Evolutionary conservation across 73 alveolate genomes (phyloP), one percentile per base, ranked within the genome.

Genomic region (Effrenium voratum): DNA sequence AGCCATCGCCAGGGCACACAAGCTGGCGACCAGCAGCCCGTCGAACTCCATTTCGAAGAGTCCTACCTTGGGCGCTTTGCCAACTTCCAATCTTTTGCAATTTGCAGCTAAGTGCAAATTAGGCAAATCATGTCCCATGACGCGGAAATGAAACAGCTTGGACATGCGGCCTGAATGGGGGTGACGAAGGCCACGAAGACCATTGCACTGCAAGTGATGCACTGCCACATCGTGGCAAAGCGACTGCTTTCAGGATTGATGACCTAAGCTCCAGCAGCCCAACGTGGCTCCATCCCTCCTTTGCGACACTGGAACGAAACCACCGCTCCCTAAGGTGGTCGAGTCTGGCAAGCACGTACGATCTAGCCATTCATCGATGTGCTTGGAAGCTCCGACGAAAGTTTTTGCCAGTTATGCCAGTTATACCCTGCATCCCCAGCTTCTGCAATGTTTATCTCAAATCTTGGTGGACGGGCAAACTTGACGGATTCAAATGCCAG

Each of bases 171-270:
- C 97, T 90, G 97, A 19, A 90, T 26, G n/a, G 97, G 97, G 1
- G 97, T 90, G 52, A 90, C 83, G 57, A 90, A 76, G 0, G 97
- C 97, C 45, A 90, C 88, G 57, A 90, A 90, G 88, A 36, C 44
- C 97, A 90, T 90, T 44, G 97, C 97, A 1, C 68, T 59, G 6
- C 55, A 66, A 43, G 97, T 90, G 44, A 90, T 57, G 41, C 32
- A 82, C 92, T 82, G 92, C 92, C 92, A 82, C 12, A 49, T 49
- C 40, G 92, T 82, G 75, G 92, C 92, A 50, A 49, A 82, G 75
- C 92, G 46, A 60, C 75, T 90, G 75, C 97, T 90, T 34, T 90
- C 97, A 34, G 97, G 97, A 55, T 90, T 90, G 97, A 90, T 90
- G 52, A 88, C 95, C 95, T 88, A 32, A 34, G 75, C 49, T 30